These are phyloP conservation scores for Avena eriantha DNA, from an alignment of 176 grass and related monocot species.

Conservation along the genomic window DNA sequence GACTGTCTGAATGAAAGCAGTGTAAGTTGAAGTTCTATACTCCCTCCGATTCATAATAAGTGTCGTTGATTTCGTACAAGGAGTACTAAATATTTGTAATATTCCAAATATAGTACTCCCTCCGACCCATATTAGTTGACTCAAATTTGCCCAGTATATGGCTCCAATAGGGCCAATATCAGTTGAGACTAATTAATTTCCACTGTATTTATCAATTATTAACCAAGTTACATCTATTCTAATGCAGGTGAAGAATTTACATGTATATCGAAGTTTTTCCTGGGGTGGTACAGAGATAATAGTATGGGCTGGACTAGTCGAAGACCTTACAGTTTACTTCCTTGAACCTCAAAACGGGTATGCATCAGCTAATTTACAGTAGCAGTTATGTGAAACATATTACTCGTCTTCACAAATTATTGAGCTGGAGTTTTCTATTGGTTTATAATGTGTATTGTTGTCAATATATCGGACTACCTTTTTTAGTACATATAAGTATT, in stretches of 20 bases:
- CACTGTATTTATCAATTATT: neutral
- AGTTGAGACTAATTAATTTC: conserved; percentile 8
- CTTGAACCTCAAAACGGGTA: conserved; percentile 94
- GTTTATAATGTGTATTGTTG: neutral
- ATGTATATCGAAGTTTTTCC: conserved; percentile 55
- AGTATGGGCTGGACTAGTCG: conserved; percentile 82
- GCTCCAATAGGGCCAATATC: neutral
- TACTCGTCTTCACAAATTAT: neutral
- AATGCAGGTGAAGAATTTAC: conserved; percentile 76
- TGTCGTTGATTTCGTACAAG: no score
- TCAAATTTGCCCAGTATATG: neutral
- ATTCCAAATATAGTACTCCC: neutral
- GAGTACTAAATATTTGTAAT: conserved; percentile 7
- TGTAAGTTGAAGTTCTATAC: conserved; percentile 64
- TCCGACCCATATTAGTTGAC: no score
- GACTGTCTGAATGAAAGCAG: conserved; percentile 74
- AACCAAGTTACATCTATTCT: conserved; percentile 36
- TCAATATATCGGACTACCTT: neutral
- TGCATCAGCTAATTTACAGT: neutral
- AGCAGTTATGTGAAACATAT: conserved; percentile 26
- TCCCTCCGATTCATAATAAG: no score
- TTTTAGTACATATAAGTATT: neutral
- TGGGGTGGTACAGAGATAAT: conserved; percentile 78
- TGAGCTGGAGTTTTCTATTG: neutral
- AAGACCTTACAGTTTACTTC: conserved; percentile 87